These are phyloP conservation scores for Salix arbutifolia DNA, from an alignment of 345 rosid genomes.

Conservation along the genomic window DNA sequence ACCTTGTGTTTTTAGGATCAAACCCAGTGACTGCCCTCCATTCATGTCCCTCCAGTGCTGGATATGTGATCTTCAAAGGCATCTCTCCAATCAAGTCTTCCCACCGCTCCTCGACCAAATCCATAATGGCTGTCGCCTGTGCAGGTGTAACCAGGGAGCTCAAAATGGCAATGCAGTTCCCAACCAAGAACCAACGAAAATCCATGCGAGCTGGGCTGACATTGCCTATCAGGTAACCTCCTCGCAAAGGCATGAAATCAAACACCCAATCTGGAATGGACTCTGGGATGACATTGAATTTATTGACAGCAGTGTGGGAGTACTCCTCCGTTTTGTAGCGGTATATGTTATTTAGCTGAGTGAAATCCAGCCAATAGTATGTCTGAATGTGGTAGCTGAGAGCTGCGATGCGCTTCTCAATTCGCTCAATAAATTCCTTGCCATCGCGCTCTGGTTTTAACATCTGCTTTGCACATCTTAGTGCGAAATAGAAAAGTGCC, in stretches of 20 bases:
- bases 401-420: conserved; percentile 45
- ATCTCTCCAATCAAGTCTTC: conserved; percentile 21
- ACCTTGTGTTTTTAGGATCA: conserved; percentile 24
- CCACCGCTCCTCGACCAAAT: conserved; percentile 17
- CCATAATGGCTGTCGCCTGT: conserved; percentile 21
- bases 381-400: conserved; percentile 49
- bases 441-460: conserved; percentile 50
- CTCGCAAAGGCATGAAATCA: conserved; percentile 21
- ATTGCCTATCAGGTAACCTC: conserved; percentile 24
- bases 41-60: conserved; percentile 21
- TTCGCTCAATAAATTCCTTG: conserved; percentile 47
- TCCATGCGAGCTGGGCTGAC: conserved; percentile 23
- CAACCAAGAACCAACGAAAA: conserved; percentile 17
- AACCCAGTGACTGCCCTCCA: conserved; percentile 17
- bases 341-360: conserved; percentile 46
- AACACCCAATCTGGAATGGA: conserved; percentile 21
- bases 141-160: conserved; percentile 13
- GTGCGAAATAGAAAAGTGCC: conserved; percentile 52
- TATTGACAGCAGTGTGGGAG: conserved; percentile 12
- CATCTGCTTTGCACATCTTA: conserved; percentile 53
- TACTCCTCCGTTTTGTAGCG: conserved; percentile 58
- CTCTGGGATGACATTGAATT: conserved; percentile 11
- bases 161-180: conserved; percentile 19
- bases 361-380: conserved; percentile 50
- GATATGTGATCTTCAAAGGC: conserved; percentile 23